phyloP scores from a whole-genome alignment of 1,139 yeast species.

The Scheffersomyces stambukii region DNA sequence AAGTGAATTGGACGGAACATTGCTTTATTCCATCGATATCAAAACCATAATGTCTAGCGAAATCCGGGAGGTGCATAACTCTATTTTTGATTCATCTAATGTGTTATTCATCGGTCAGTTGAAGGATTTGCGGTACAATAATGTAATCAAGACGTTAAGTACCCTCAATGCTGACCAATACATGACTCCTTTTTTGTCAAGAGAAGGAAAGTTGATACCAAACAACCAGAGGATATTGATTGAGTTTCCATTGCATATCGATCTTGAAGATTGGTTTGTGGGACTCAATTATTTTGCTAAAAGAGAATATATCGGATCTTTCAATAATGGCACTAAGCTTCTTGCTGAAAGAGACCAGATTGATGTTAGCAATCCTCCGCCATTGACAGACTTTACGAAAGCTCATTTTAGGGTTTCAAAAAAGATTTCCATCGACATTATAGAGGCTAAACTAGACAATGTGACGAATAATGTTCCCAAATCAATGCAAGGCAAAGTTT shows the following conservation, averaged over 20 bases:
- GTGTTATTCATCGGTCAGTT: slow-evolving; percentile 58
- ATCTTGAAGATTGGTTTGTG: slow-evolving; percentile 81
- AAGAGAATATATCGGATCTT: slow-evolving; percentile 50
- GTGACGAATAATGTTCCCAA: slow-evolving; percentile 10
- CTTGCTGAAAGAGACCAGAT: not conserved
- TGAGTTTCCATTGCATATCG: slow-evolving; percentile 66
- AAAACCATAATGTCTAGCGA: slow-evolving; percentile 57
- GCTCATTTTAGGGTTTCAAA: slow-evolving; percentile 54
- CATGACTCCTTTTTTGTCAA: slow-evolving; percentile 22
- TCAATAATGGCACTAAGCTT: slow-evolving; percentile 13
- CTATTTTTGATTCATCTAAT: slow-evolving; percentile 58
- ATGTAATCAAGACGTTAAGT: slow-evolving; percentile 31
- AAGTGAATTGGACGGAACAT: slow-evolving; percentile 62
- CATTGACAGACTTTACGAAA: slow-evolving; percentile 20
- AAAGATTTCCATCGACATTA: slow-evolving; percentile 50
- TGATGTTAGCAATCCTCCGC: not conserved
- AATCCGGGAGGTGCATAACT: slow-evolving; percentile 63
- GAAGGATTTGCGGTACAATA: slow-evolving; percentile 47
- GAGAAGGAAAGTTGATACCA: slow-evolving; percentile 31
- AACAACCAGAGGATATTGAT: slow-evolving; percentile 46
- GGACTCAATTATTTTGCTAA: slow-evolving; percentile 66
- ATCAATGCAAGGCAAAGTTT: slow-evolving; percentile 31
- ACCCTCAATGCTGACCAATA: slow-evolving; percentile 19
- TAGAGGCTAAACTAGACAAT: slow-evolving; percentile 60
- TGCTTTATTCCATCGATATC: slow-evolving; percentile 61